Percentiles rank a stretch among this genome's conserved stretches.
Conservation (phyloP, 2,329 filamentous ascomycete genomes). For the Ascochyta viciae-villosae region DNA sequence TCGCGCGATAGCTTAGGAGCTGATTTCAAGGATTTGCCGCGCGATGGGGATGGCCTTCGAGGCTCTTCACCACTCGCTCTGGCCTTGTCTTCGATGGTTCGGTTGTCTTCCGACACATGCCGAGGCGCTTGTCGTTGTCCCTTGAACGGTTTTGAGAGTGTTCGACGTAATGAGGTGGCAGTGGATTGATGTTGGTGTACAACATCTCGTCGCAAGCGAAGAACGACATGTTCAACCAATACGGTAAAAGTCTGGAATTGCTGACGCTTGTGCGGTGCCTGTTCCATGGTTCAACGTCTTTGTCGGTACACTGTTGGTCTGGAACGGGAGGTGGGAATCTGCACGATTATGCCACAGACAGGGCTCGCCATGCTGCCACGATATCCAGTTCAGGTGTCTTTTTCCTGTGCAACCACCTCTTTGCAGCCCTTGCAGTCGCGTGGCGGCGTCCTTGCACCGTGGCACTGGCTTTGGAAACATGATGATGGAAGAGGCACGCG, state of each 20-base stretch:
- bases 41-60: neutral
- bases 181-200: conserved; percentile 9
- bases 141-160: conserved; percentile 15
- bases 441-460: conserved; percentile 21
- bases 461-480: conserved; percentile 8
- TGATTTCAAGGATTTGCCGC: conserved; percentile 1
- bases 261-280: conserved; percentile 15
- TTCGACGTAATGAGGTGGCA: conserved; percentile 8
- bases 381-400: conserved; percentile 13
- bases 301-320: conserved; percentile 3
- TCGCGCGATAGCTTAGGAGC: conserved; percentile 15
- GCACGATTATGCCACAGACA: conserved; percentile 16
- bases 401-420: conserved; percentile 15
- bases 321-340: conserved; percentile 12
- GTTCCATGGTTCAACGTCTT: conserved; percentile 18
- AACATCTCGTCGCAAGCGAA: conserved; percentile 15
- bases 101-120: neutral
- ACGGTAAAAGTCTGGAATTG: conserved; percentile 17
- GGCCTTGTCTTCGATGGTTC: neutral
- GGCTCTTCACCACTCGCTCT: neutral
- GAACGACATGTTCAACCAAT: conserved; percentile 17
- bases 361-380: conserved; percentile 16
- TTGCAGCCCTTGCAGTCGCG: conserved; percentile 20
- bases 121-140: conserved; percentile 4
- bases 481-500: conserved; percentile 19